phyloP scores from a whole-genome alignment of 2,329 filamentous ascomycete species.

The Aspergillus pseudoterreus region DNA sequence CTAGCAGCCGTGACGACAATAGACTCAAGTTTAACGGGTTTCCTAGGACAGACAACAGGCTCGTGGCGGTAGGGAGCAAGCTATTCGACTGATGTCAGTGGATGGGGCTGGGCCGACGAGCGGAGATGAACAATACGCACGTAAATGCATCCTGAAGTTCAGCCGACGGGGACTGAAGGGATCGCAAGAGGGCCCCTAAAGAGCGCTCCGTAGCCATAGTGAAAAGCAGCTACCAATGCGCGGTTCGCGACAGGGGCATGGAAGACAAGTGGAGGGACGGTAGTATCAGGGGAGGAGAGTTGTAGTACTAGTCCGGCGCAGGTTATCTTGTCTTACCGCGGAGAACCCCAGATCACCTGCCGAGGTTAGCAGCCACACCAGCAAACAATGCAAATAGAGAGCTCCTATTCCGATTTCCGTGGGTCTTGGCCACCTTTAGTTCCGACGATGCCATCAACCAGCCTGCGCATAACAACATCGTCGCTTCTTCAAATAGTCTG shows the following conservation, averaged over 20 bases:
- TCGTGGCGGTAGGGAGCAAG: constrained; percentile 52
- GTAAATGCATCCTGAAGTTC: constrained; percentile 57
- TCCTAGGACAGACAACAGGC: constrained; percentile 48
- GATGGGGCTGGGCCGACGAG: constrained; percentile 1
- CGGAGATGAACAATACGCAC: constrained; percentile 36
- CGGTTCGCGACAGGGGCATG: constrained; percentile 4
- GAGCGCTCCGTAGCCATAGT: constrained; percentile 59
- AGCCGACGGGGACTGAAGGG: constrained; percentile 54
- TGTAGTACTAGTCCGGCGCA: background rate
- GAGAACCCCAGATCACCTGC: constrained; percentile 30
- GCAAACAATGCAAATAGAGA: constrained; percentile 34
- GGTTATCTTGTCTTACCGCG: constrained; percentile 16
- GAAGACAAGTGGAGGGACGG: background rate
- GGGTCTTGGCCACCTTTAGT: background rate
- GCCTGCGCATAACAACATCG: background rate
- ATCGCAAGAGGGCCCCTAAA: constrained; percentile 57
- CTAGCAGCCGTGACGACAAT: constrained; percentile 57
- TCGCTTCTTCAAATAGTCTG: background rate
- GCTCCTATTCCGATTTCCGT: background rate
- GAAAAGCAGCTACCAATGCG: background rate
- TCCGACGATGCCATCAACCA: background rate
- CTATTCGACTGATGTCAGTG: constrained; percentile 24
- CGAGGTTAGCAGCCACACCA: constrained; percentile 24
- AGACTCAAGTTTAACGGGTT: constrained; percentile 62
- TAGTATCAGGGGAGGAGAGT: background rate